Percentiles rank a stretch among this genome's conserved stretches.
Conservation (phyloP, 2,329 filamentous ascomycete species). For the Ampelomyces quisqualis region DNA sequence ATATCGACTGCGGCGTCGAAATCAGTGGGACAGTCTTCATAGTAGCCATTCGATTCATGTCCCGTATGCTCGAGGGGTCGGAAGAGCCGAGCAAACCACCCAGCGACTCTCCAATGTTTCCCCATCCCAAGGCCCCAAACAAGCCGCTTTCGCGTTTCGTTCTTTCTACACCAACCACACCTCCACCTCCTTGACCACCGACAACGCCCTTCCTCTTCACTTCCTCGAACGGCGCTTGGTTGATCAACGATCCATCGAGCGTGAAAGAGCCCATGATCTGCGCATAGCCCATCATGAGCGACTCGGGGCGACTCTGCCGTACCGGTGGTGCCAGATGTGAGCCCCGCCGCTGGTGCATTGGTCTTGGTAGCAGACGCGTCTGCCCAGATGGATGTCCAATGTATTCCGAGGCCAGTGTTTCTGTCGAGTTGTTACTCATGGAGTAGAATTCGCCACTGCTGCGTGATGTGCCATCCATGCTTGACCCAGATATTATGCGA, state of each 20-base stretch:
- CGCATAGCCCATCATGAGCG: constrained; percentile 96
- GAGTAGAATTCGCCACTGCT: constrained; percentile 96
- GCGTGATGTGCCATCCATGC: constrained; percentile 73
- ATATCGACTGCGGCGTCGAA: constrained; percentile 91
- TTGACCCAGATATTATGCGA: constrained; percentile 74
- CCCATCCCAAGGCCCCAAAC: constrained; percentile 83
- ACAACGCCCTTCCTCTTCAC: constrained; percentile 93
- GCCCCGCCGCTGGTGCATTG: constrained; percentile 30
- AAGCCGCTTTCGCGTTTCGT: constrained; percentile 75
- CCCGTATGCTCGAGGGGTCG: constrained; percentile 89
- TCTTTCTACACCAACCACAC: constrained; percentile 78
- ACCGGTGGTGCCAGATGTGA: constrained; percentile 39
- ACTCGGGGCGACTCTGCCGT: constrained; percentile 61
- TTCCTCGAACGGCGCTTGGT: constrained; percentile 86
- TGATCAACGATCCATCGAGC: constrained; percentile 86
- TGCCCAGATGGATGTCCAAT: constrained; percentile 47
- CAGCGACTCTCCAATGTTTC: constrained; percentile 81
- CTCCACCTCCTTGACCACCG: constrained; percentile 77
- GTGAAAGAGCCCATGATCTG: constrained; percentile 92
- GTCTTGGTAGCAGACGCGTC: constrained; percentile 51
- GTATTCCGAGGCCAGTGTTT: constrained; percentile 90
- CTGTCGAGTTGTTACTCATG: constrained; percentile 89
- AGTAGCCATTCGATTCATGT: constrained; percentile 86
- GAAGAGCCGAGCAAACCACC: constrained; percentile 82
- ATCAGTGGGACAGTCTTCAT: constrained; percentile 85